Percentiles rank a stretch among this genome's conserved stretches.
phyloP scores from a whole-genome alignment of 345 rosid genomes.

The Lenwebbia sp. region DNA sequence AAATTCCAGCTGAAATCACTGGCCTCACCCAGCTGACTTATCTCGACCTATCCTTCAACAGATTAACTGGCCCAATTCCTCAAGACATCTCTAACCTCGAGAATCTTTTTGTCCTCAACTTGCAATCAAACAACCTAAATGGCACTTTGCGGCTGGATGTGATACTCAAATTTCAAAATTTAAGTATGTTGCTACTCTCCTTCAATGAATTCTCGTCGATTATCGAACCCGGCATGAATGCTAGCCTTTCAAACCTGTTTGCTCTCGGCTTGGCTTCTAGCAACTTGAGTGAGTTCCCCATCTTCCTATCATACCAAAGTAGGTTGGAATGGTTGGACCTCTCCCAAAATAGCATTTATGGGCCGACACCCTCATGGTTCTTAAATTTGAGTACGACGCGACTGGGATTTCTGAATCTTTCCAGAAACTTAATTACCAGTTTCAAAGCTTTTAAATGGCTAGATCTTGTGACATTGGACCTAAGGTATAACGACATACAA shows the following conservation, averaged over 20 bases:
- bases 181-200: neutral
- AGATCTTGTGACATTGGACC: neutral
- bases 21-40: neutral
- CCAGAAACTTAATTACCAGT: neutral
- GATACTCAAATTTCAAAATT: neutral
- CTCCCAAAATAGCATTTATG: slow-evolving; percentile 2
- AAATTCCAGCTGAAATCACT: neutral
- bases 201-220: neutral
- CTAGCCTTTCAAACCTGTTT: neutral
- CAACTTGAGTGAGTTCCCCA: slow-evolving; percentile 10
- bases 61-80: slow-evolving; percentile 8
- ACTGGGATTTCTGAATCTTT: neutral
- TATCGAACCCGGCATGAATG: neutral
- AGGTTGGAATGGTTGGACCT: neutral
- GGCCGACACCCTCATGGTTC: neutral
- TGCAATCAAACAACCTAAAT: neutral
- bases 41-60: neutral
- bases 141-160: neutral
- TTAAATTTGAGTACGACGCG: neutral
- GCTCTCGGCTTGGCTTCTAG: slow-evolving; percentile 1
- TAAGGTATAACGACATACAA: neutral
- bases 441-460: neutral
- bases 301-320: slow-evolving; percentile 6
- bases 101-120: neutral
- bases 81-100: neutral